Evolutionary conservation across 495 filamentous ascomycete species (phyloP).

Genomic region (Choiromyces venosus): DNA sequence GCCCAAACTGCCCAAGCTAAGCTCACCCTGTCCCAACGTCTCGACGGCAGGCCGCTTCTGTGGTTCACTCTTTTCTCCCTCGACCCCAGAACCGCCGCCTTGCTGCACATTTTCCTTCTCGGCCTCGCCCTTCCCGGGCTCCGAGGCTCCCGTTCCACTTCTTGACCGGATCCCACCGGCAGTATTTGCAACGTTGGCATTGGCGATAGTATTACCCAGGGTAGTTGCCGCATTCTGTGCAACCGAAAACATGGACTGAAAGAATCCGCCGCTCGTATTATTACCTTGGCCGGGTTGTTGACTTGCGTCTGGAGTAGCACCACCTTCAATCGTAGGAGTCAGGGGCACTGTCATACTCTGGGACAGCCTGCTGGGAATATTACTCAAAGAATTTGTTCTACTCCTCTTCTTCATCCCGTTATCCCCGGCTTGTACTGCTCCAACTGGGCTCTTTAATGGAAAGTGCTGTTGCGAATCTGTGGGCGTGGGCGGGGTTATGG

Average conservation of each 20-base stretch:
- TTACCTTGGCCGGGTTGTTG: conserved; percentile 44
- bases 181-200: conserved; percentile 49
- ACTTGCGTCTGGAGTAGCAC: conserved; percentile 49
- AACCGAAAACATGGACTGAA: conserved; percentile 84
- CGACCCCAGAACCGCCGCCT: conserved; percentile 18
- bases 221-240: conserved; percentile 91
- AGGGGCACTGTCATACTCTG: conserved; percentile 67
- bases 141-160: conserved; percentile 31
- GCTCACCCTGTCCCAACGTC: conserved; percentile 80
- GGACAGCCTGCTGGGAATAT: conserved; percentile 83
- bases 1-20: conserved; percentile 56
- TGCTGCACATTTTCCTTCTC: conserved; percentile 48
- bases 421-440: conserved; percentile 50
- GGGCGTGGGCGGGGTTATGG: conserved; percentile 41
- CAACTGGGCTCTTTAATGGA: conserved; percentile 35
- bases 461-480: conserved; percentile 45
- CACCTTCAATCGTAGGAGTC: conserved; percentile 62
- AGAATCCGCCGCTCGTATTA: conserved; percentile 60
- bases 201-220: conserved; percentile 71
- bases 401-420: conserved; percentile 58
- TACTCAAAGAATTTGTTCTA: conserved; percentile 58
- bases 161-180: conserved; percentile 43
- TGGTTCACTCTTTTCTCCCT: conserved; percentile 43
- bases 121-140: conserved; percentile 23
- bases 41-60: conserved; percentile 73